Evolutionary conservation across 805 yeast species (phyloP).

Genomic region (Kregervanrija delftensis): DNA sequence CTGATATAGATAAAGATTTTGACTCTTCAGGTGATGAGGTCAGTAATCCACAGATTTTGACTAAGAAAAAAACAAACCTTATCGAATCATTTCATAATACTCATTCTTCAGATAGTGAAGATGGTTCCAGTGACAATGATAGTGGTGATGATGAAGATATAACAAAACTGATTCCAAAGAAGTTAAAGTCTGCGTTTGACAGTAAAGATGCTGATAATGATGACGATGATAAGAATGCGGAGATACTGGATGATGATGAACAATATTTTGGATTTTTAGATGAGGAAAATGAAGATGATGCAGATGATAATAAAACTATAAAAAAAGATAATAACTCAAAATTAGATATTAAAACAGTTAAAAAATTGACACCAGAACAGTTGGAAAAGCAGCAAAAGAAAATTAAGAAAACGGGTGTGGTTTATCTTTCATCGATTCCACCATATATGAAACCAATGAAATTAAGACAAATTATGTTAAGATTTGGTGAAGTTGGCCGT

Average conservation of each 20-base stretch:
- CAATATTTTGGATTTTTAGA: conserved; percentile 5
- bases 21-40: conserved; percentile 7
- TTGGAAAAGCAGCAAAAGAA: conserved; percentile 48
- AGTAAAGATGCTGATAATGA: conserved; percentile 11
- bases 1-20: conserved; percentile 1
- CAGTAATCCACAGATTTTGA: background rate
- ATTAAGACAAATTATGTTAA: conserved; percentile 67
- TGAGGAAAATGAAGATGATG: conserved; percentile 15
- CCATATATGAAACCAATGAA: conserved; percentile 97
- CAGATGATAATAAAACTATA: conserved; percentile 9
- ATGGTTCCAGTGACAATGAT: background rate
- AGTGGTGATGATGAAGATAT: conserved; percentile 3
- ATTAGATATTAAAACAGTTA: conserved; percentile 35
- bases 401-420: conserved; percentile 75
- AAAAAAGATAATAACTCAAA: conserved; percentile 15
- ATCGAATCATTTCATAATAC: no score
- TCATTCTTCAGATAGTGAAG: background rate
- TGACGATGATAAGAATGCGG: conserved; percentile 11
- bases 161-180: conserved; percentile 1
- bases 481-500: conserved; percentile 87
- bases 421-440: conserved; percentile 86
- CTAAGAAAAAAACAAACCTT: background rate
- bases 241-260: conserved; percentile 3
- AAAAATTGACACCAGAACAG: conserved; percentile 50
- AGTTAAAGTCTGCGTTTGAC: conserved; percentile 5